These are phyloP conservation scores for Fusarium albidum DNA, from an alignment of 2,329 filamentous ascomycete species.

Conservation along the genomic window DNA sequence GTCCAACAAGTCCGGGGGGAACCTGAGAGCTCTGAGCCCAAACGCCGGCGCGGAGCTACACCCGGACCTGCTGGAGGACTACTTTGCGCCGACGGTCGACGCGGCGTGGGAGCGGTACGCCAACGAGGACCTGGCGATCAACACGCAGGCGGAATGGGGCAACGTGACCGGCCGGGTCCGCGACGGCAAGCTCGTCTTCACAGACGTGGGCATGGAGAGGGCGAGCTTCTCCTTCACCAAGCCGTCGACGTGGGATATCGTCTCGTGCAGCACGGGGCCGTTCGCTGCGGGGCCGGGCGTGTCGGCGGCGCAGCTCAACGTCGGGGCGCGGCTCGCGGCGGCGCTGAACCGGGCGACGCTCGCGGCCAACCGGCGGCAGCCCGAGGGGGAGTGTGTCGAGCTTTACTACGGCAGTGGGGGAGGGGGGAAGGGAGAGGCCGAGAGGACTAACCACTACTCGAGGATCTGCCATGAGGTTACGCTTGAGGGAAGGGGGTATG, in stretches of 20 bases:
- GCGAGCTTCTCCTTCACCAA: conserved; percentile 48
- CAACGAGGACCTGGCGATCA: conserved; percentile 54
- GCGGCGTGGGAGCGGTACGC: conserved; percentile 61
- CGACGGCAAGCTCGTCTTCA: conserved; percentile 51
- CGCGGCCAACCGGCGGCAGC: conserved; percentile 60
- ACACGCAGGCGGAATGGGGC: conserved; percentile 64
- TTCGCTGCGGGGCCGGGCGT: conserved; percentile 53
- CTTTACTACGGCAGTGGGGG: conserved; percentile 57
- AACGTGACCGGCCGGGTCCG: conserved; percentile 54
- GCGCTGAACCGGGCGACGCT: conserved; percentile 80
- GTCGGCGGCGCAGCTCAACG: conserved; percentile 61
- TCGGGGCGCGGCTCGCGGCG: conserved; percentile 77
- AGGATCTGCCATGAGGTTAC: conserved; percentile 70
- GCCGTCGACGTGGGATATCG: conserved; percentile 59
- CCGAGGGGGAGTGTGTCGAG: conserved; percentile 56
- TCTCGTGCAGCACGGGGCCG: conserved; percentile 63
- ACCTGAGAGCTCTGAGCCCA: conserved; percentile 62
- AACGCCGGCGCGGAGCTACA: conserved; percentile 58
- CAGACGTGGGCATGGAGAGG: conserved; percentile 47
- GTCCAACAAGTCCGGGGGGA: conserved; percentile 44
- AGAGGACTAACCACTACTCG: conserved; percentile 72
- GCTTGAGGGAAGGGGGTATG: conserved; percentile 69
- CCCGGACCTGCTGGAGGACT: conserved; percentile 55
- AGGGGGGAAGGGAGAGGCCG: conserved; percentile 33
- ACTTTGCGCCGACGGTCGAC: conserved; percentile 60